Evolutionary conservation across 331 rosid species (phyloP).

Genomic region (Quercus tomentella): DNA sequence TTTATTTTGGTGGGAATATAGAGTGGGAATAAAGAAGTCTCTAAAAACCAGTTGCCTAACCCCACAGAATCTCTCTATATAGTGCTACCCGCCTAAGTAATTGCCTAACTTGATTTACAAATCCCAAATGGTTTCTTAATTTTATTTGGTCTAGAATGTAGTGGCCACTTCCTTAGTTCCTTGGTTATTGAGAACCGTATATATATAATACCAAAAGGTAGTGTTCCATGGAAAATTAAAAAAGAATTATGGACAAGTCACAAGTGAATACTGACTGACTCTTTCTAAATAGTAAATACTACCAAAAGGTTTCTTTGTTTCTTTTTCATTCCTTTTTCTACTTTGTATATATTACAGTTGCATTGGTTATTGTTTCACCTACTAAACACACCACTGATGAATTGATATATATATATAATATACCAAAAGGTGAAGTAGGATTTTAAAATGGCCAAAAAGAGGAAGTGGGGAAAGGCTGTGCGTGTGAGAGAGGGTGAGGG

Average conservation of each 20-base stretch:
- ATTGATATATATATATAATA: background rate
- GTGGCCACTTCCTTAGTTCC: background rate
- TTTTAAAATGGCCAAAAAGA: background rate
- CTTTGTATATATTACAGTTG: background rate
- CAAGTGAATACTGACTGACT: background rate
- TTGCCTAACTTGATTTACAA: background rate
- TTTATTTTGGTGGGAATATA: background rate
- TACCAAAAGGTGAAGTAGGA: background rate
- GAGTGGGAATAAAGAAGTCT: background rate
- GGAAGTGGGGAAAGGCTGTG: slow-evolving; percentile 6
- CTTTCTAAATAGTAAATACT: background rate
- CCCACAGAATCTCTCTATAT: background rate
- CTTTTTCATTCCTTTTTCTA: background rate
- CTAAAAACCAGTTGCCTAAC: background rate
- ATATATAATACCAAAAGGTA: background rate
- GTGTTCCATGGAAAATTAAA: background rate
- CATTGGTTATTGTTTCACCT: background rate
- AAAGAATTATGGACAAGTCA: background rate
- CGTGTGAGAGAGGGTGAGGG: background rate
- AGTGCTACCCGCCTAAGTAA: background rate
- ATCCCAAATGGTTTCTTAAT: background rate
- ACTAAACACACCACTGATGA: too few relatives aligned
- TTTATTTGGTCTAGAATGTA: background rate
- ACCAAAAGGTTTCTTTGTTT: background rate
- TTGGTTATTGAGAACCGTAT: background rate